Evolutionary conservation across 106 monocot species (phyloP), one percentile per base, ranked within the genome.

Genomic region (Dactylorhiza incarnata): DNA sequence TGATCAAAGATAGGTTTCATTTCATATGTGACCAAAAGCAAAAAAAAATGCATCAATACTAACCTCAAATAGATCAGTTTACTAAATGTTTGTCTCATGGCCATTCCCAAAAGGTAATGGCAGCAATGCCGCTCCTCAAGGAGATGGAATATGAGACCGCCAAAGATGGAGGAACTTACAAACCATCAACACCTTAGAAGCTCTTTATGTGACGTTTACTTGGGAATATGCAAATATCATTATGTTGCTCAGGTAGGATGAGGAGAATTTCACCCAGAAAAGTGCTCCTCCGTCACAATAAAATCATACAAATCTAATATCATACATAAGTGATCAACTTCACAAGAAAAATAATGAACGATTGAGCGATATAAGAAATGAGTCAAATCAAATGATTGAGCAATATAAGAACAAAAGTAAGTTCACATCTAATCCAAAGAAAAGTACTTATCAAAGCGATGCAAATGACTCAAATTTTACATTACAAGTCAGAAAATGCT

Each of bases 81-180:
- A 4, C 1, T 4, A 58, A 58, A 76, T 85, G 81, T 76, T 55
- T 73, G 74, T 78, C 85, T 83, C 88, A 88, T 85, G 85, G 85
- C 82, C 82, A 77, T 73, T 79, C 87, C 81, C 81, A 79, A 84
- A 59, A 76, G 73, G 76, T 79, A 78, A 88, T 59, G 12, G 81
- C 81, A 87, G 75, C 75, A 43, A 83, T 44, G 81, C 75, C 75
- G 45, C 80, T 84, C 26, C 73, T 74, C 71, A 81, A 73, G 83
- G 87, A 78, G 9, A 81, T 87, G 83, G 87, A 87, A 87, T 87
- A 87, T 84, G 87, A 83, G 80, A 77, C 68, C 46, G 48, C 29
- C 8, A 15, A 37, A 9, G 48, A 78, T 48, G 69, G 26, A 44
- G 47, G 74, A 56, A 13, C 45, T 56, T 65, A 4, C 22, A 20